These are phyloP conservation scores for Inonotus obliquus DNA, from an alignment of 1,284 basidiomycete genomes.

Conservation along the genomic window DNA sequence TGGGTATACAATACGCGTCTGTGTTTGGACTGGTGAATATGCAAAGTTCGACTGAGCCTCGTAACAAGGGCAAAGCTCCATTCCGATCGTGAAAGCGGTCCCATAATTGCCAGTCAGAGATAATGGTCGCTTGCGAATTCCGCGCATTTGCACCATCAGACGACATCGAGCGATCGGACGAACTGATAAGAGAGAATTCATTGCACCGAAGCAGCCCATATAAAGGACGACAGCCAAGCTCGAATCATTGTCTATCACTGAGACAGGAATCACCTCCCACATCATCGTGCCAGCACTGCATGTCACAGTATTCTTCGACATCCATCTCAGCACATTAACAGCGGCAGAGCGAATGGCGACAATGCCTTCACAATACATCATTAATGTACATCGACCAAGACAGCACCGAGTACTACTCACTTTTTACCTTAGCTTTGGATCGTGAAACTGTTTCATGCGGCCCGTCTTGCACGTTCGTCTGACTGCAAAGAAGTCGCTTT, in stretches of 20 bases:
- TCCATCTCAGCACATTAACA: slow-evolving; percentile 3
- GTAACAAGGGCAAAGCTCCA: neutral
- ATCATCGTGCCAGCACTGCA: slow-evolving; percentile 6
- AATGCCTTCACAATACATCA: neutral
- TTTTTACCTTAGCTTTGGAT: slow-evolving; percentile 15
- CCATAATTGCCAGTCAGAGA: too few species aligned
- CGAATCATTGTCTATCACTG: neutral
- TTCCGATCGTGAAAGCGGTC: neutral
- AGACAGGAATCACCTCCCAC: neutral
- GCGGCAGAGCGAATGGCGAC: slow-evolving; percentile 1
- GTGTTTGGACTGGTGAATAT: neutral
- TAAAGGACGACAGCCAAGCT: neutral
- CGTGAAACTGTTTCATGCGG: slow-evolving; percentile 6
- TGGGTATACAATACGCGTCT: neutral
- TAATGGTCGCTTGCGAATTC: too few species aligned
- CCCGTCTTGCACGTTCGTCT: slow-evolving; percentile 12
- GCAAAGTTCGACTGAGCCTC: neutral
- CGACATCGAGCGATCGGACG: too few species aligned
- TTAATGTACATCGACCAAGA: neutral
- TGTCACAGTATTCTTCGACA: slow-evolving; percentile 7
- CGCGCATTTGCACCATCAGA: too few species aligned
- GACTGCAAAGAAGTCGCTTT: slow-evolving; percentile 14
- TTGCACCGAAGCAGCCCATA: neutral
- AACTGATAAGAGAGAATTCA: neutral
- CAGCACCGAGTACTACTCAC: neutral